These are phyloP conservation scores for Trichosporon sp. DNA, from an alignment of 1,284 basidiomycete genomes.

Conservation along the genomic window DNA sequence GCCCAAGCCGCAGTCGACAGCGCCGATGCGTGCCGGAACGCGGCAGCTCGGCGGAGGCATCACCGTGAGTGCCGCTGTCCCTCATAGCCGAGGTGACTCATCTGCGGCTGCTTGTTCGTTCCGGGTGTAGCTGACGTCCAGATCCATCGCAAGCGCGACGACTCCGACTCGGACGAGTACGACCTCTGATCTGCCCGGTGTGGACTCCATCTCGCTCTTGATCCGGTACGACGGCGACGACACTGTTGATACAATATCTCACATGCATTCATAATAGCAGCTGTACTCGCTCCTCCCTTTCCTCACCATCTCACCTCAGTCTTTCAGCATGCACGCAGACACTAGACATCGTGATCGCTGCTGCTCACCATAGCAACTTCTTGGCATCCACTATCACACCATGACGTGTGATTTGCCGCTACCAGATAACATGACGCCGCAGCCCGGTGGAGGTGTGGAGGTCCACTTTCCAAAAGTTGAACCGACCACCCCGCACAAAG, in stretches of 20 bases:
- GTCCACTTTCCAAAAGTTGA: background rate
- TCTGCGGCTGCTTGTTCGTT: background rate
- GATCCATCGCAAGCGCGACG: slow-evolving; percentile 48
- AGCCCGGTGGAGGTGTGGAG: background rate
- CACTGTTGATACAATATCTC: background rate
- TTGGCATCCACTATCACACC: background rate
- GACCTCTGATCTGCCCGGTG: slow-evolving; percentile 29
- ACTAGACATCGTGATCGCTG: no score
- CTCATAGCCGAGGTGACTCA: no score
- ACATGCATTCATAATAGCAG: background rate
- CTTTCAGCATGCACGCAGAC: no score
- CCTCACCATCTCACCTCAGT: no score
- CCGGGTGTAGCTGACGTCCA: slow-evolving; percentile 10
- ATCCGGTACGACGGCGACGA: background rate
- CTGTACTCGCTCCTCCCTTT: background rate
- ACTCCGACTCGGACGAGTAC: slow-evolving; percentile 49
- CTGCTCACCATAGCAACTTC: background rate
- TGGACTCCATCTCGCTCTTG: background rate
- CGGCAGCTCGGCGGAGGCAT: slow-evolving; percentile 44
- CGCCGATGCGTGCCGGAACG: slow-evolving; percentile 30
- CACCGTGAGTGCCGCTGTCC: slow-evolving; percentile 33
- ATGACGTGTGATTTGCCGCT: background rate
- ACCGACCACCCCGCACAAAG: background rate
- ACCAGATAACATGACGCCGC: background rate
- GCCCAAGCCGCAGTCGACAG: slow-evolving; percentile 24